Conservation (phyloP, 2,329 filamentous ascomycete species). For the Calonectria honghensis region DNA sequence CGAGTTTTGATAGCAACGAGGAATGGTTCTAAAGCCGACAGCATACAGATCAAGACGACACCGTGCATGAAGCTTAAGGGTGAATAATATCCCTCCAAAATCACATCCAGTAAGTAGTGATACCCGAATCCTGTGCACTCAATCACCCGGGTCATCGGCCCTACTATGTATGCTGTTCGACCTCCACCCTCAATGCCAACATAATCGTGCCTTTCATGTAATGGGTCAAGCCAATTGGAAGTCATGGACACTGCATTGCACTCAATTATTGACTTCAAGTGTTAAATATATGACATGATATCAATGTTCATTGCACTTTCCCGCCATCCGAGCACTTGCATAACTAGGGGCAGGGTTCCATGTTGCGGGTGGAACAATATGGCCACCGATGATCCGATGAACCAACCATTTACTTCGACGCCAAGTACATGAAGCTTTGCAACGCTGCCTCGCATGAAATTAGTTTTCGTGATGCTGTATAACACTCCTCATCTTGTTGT, state of each 20-base stretch:
- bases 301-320: not conserved
- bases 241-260: no score
- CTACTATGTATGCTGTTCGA: slow-evolving; percentile 15
- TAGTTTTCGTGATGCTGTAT: not conserved
- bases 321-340: not conserved
- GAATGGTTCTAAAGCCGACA: not conserved
- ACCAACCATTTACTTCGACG: not conserved
- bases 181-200: not conserved
- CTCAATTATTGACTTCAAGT: no score
- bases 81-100: not conserved
- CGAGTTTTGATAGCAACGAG: not conserved
- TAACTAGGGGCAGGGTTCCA: not conserved
- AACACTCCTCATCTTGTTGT: not conserved
- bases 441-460: not conserved
- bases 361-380: not conserved
- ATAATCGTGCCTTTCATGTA: not conserved
- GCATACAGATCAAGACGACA: not conserved
- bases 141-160: slow-evolving; percentile 2
- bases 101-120: not conserved
- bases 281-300: no score
- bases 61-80: not conserved
- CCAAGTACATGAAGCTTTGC: not conserved
- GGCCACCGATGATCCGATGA: slow-evolving; percentile 3
- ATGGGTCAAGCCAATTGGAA: not conserved
- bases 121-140: not conserved